phyloP scores from a whole-genome alignment of 1,284 basidiomycete species.

The Cutaneotrichosporon spelunceum region DNA sequence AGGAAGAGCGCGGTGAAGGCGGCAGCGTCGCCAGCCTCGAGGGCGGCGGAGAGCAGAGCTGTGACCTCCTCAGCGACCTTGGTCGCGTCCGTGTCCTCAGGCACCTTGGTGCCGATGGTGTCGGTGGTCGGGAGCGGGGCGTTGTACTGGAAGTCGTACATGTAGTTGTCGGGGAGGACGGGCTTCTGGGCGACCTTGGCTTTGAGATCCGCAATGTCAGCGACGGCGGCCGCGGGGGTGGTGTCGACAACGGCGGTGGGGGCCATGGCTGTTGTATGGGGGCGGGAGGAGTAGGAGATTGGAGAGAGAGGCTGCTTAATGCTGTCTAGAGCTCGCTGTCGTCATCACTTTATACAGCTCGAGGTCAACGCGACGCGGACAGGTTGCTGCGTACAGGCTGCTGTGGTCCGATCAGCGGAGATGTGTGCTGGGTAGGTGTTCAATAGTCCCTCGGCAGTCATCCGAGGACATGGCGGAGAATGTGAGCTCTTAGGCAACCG shows the following conservation, averaged over 20 bases:
- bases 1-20: slow-evolving; percentile 31
- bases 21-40: slow-evolving; percentile 14
- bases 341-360: neutral
- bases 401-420: neutral
- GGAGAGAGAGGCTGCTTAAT: neutral
- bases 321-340: neutral
- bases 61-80: slow-evolving; percentile 8
- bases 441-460: neutral
- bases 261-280: slow-evolving; percentile 18
- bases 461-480: neutral
- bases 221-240: neutral
- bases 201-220: slow-evolving; percentile 19
- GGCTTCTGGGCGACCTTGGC: slow-evolving; percentile 8
- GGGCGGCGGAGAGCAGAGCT: slow-evolving; percentile 4
- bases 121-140: slow-evolving; percentile 26
- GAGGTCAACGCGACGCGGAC: neutral
- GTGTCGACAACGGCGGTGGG: slow-evolving; percentile 24
- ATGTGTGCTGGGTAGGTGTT: neutral
- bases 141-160: slow-evolving; percentile 35
- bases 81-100: slow-evolving; percentile 17
- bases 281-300: no score
- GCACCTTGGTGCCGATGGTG: slow-evolving; percentile 19
- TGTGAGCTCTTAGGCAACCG: neutral
- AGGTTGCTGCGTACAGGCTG: neutral
- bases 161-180: slow-evolving; percentile 27